Evolutionary conservation across 306 rosid genomes (phyloP), one percentile per base, ranked within the genome.

Genomic region (Cucurbita pepo): DNA sequence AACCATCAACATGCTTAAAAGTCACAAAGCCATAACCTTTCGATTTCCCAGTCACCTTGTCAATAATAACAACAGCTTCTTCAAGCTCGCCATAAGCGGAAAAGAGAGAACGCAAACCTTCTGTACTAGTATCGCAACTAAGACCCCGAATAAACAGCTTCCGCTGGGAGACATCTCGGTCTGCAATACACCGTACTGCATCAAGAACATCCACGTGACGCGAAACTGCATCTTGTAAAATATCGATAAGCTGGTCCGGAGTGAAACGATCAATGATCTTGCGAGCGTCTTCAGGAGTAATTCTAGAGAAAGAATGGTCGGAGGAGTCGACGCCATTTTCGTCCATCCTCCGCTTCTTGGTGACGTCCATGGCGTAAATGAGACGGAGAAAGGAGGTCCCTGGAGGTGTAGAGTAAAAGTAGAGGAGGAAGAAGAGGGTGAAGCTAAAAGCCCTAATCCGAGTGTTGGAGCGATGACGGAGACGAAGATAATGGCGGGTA

Each of bases 61-160:
- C 99, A 22, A 89, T 76, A 16, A 95, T 95, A 0, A 95, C 99
- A 4, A 95, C 82, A 1, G 99, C 99, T 61, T 95, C 99, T 44
- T 95, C 99, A 15, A 95, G 92, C 63, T 89, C 96, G 3, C 99
- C 99, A 71, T 53, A 95, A n/a, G 96, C 10, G 18, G 99, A 89
- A 81, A 95, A 95, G 51, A 95, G 91, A 8, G 80, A 57, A 0
- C 99, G 97, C 70, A 95, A 95, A 54, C 95, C 91, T 3, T 95
- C 99, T 11, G 95, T 86, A 71, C 96, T 86, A 25, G 99, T 95
- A 60, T 95, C 99, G 90, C 96, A 95, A 1, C 99, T 97, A 14
- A 95, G 96, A 25, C 99, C 99, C 1, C 99, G 92, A 77, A 95
- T 78, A 80, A 95, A 95, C 38, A 95, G 88, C 88, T 95, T 95